These are phyloP conservation scores for Ogataea thermomethanolica DNA, from an alignment of 805 yeast genomes.

Conservation along the genomic window DNA sequence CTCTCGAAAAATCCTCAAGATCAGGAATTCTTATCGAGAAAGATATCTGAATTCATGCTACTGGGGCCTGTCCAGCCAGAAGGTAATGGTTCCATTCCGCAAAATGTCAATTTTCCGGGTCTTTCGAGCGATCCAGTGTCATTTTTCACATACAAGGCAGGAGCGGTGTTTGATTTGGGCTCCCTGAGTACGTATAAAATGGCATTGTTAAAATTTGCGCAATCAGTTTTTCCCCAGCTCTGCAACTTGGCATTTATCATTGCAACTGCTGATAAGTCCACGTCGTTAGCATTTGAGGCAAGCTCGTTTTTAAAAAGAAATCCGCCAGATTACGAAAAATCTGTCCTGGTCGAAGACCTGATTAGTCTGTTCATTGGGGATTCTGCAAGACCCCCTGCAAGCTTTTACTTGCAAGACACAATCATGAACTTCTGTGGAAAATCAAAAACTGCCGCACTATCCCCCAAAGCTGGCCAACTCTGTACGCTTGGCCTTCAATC, in stretches of 20 bases:
- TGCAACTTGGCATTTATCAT: constrained; percentile 43
- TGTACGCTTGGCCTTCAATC: constrained; percentile 61
- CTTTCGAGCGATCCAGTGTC: constrained; percentile 51
- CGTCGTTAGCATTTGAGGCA: constrained; percentile 54
- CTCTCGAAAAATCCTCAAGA: constrained; percentile 39
- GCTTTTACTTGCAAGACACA: constrained; percentile 50
- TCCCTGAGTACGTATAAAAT: constrained; percentile 42
- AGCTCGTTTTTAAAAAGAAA: constrained; percentile 48
- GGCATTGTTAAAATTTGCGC: constrained; percentile 41
- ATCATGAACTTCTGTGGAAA: constrained; percentile 48
- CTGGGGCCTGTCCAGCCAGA: constrained; percentile 43
- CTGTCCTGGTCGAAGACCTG: constrained; percentile 40
- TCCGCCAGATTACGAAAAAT: constrained; percentile 50
- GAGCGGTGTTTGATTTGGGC: constrained; percentile 50
- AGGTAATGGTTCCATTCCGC: constrained; percentile 39
- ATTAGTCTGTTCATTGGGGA: constrained; percentile 50
- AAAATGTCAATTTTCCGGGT: constrained; percentile 58
- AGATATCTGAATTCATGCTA: constrained; percentile 55
- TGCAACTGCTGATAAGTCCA: constrained; percentile 59
- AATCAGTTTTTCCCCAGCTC: constrained; percentile 40
- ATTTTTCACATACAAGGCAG: constrained; percentile 68
- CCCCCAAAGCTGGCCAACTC: constrained; percentile 42
- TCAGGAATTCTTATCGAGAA: constrained; percentile 41
- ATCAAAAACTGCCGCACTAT: constrained; percentile 49
- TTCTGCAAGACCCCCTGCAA: constrained; percentile 49